Conservation (phyloP, 441 rosid species). For the Gossypium armourianum region DNA sequence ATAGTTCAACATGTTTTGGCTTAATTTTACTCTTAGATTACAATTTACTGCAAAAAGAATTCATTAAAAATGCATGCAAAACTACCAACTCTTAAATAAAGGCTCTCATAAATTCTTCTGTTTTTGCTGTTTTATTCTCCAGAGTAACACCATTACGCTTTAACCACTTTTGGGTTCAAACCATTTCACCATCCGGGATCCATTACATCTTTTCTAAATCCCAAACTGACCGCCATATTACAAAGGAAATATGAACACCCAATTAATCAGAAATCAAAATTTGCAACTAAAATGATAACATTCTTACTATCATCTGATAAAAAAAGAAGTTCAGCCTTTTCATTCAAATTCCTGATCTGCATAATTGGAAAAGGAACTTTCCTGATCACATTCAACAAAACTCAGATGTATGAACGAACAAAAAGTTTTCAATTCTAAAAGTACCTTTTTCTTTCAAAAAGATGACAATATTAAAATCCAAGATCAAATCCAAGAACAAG, state of each 20-base stretch:
- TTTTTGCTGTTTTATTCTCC: neutral
- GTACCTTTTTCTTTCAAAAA: neutral
- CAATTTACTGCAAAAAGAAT: neutral
- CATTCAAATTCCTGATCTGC: slow-evolving; percentile 1
- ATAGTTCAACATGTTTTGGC: neutral
- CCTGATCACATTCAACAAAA: neutral
- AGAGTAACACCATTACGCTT: neutral
- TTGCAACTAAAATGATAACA: neutral
- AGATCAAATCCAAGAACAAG: neutral
- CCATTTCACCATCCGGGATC: neutral
- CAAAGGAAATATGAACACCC: neutral
- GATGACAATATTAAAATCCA: neutral
- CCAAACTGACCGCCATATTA: slow-evolving; percentile 3
- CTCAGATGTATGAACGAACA: neutral
- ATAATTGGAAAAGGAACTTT: neutral
- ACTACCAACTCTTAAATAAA: neutral
- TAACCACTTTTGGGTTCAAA: neutral
- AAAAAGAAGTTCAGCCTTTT: neutral
- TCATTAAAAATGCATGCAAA: neutral
- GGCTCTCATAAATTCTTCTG: neutral
- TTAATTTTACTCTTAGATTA: neutral
- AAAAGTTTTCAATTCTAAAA: neutral
- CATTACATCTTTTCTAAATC: slow-evolving; percentile 2
- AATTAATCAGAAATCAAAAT: neutral
- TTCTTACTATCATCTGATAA: neutral